Evolutionary conservation across 345 rosid genomes (phyloP).

Genomic region (Heritiera fomes): DNA sequence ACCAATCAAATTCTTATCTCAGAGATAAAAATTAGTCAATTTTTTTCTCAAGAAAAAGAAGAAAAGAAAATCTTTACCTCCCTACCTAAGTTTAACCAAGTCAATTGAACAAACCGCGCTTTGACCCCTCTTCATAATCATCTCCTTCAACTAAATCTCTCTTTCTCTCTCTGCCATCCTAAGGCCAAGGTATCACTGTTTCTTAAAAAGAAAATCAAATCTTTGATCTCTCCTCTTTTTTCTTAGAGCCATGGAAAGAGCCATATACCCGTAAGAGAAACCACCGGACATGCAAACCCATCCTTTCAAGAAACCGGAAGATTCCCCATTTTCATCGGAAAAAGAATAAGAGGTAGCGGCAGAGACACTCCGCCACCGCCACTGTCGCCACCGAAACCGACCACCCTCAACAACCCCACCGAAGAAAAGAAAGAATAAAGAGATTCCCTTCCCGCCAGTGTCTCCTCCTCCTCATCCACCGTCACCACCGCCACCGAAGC

Average conservation of each 20-base stretch:
- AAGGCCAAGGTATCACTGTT: too few species aligned
- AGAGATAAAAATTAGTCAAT: too few species aligned
- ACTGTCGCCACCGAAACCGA: neutral
- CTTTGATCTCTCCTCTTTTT: constrained; percentile 28
- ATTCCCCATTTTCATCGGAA: neutral
- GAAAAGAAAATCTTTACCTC: neutral
- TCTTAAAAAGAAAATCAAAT: constrained; percentile 16
- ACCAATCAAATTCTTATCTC: constrained; percentile 25
- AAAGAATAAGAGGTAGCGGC: neutral
- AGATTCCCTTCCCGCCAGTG: neutral
- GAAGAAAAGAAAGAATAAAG: neutral
- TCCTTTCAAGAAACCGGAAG: too few species aligned
- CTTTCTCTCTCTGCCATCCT: constrained; percentile 1
- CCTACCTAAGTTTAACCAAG: constrained; percentile 14
- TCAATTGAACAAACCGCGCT: neutral
- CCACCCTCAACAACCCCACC: neutral
- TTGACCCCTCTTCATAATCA: constrained; percentile 28
- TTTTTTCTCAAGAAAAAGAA: neutral
- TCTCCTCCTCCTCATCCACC: neutral
- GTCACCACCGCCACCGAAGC: neutral
- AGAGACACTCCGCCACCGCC: constrained; percentile 4
- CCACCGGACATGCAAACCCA: too few species aligned
- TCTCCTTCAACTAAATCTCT: constrained; percentile 21
- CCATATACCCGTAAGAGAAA: too few species aligned
- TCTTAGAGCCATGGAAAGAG: neutral